A percentile compares a stretch with the other conserved stretches of the same genome.
phyloP scores from a whole-genome alignment of 768 basidiomycete genomes.

The Rhizopogon roseolus region DNA sequence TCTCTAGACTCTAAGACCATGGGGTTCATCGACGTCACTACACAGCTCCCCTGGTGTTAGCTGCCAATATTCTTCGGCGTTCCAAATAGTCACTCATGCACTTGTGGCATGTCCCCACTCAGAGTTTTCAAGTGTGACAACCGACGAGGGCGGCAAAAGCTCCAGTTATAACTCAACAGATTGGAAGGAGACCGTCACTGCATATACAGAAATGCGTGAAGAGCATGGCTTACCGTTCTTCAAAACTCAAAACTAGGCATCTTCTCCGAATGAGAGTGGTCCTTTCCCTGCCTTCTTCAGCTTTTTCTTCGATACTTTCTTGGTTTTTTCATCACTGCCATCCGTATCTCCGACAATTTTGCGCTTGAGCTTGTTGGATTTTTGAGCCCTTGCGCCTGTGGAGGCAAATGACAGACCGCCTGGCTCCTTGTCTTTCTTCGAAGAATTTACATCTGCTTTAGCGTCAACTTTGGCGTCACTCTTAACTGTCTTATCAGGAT shows the following conservation, averaged over 20 bases:
- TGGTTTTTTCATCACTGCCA: conserved; percentile 19
- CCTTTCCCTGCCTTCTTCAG: conserved; percentile 42
- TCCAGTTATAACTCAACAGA: not conserved
- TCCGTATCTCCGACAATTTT: conserved; percentile 31
- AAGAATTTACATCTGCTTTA: conserved; percentile 10
- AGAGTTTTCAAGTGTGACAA: not conserved
- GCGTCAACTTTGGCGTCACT: conserved; percentile 24
- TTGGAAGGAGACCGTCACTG: not conserved
- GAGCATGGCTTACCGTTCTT: not conserved
- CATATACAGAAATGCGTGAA: no score
- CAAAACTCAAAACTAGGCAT: conserved; percentile 10
- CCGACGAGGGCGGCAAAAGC: not conserved
- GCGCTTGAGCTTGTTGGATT: conserved; percentile 26
- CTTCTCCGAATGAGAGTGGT: conserved; percentile 31
- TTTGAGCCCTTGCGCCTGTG: conserved; percentile 18
- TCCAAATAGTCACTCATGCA: no score
- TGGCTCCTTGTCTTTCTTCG: conserved; percentile 14
- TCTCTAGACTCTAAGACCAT: no score
- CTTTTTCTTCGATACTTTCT: conserved; percentile 46
- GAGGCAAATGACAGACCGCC: conserved; percentile 38
- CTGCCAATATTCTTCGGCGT: not conserved
- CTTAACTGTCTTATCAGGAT: conserved; percentile 23
- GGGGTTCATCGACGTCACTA: no score
- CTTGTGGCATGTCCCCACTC: not conserved
- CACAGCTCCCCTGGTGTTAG: not conserved